Evolutionary conservation across 2,329 filamentous ascomycete genomes (phyloP).

Genomic region (Beauveria australis): DNA sequence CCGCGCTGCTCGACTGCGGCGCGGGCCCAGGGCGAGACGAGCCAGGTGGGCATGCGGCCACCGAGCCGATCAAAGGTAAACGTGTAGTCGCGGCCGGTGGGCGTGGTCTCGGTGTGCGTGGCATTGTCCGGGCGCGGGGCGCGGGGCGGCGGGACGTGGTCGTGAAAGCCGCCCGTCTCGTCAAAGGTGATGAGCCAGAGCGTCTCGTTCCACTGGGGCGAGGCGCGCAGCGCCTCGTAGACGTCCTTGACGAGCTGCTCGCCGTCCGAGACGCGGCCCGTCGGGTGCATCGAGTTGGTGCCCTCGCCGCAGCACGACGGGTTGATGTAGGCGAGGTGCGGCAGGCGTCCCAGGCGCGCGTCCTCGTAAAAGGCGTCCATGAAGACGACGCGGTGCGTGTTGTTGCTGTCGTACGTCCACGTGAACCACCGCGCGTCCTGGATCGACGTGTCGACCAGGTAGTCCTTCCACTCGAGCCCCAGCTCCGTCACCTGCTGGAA

Average conservation of each 20-base stretch:
- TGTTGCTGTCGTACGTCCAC: slow-evolving; percentile 29
- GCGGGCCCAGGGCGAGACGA: slow-evolving; percentile 32
- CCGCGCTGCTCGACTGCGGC: slow-evolving; percentile 29
- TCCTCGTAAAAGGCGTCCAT: slow-evolving; percentile 33
- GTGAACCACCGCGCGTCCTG: slow-evolving; percentile 36
- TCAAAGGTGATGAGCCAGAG: slow-evolving; percentile 27
- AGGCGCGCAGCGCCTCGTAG: slow-evolving; percentile 26
- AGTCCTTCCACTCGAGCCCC: slow-evolving; percentile 37
- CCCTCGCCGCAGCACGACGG: slow-evolving; percentile 30
- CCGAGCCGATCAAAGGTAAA: slow-evolving; percentile 30
- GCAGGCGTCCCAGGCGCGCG: slow-evolving; percentile 33
- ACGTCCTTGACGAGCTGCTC: slow-evolving; percentile 28
- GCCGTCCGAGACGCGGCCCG: slow-evolving; percentile 25
- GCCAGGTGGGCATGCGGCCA: slow-evolving; percentile 28
- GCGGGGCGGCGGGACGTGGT: slow-evolving; percentile 26
- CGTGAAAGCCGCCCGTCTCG: slow-evolving; percentile 28
- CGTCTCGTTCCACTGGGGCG: slow-evolving; percentile 27
- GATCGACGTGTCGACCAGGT: slow-evolving; percentile 34
- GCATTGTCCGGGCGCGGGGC: slow-evolving; percentile 26
- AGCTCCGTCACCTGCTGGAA: slow-evolving; percentile 34
- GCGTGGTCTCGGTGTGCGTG: slow-evolving; percentile 21
- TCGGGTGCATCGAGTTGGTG: slow-evolving; percentile 27
- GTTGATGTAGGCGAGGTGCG: slow-evolving; percentile 39
- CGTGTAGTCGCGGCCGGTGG: slow-evolving; percentile 23
- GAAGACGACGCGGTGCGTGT: slow-evolving; percentile 21